Evolutionary conservation across 768 basidiomycete species (phyloP).

Genomic region (Mycena vulgaris): DNA sequence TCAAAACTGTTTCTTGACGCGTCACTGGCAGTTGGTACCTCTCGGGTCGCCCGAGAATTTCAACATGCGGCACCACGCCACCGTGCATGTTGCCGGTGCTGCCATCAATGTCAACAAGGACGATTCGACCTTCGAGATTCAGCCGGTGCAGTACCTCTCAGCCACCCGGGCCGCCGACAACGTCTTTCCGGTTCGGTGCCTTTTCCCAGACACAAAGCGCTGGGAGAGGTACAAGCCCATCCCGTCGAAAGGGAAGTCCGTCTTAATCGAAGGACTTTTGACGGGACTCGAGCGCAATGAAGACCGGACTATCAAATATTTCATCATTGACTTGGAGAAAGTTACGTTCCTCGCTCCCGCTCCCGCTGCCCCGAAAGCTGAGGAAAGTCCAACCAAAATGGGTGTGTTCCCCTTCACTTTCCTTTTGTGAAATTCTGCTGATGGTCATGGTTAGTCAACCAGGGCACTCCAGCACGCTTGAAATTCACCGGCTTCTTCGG

Average conservation of each 20-base stretch:
- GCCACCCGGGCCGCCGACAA: too few species aligned
- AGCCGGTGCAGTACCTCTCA: too few species aligned
- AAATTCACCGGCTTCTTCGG: slow-evolving; percentile 25
- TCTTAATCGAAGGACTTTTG: slow-evolving; percentile 8
- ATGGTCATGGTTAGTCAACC: neutral
- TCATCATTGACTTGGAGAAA: slow-evolving; percentile 21
- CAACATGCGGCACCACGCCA: too few species aligned
- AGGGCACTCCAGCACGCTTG: slow-evolving; percentile 7
- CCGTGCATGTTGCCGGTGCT: too few species aligned
- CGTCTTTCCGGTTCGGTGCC: slow-evolving; percentile 1
- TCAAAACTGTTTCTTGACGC: too few species aligned
- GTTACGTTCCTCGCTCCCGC: slow-evolving; percentile 16
- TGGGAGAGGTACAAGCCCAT: slow-evolving; percentile 14
- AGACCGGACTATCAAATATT: slow-evolving; percentile 10
- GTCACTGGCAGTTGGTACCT: too few species aligned
- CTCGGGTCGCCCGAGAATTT: too few species aligned
- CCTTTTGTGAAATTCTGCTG: neutral
- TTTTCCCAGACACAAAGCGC: neutral
- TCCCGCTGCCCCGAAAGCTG: slow-evolving; percentile 1
- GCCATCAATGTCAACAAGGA: too few species aligned
- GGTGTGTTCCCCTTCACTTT: neutral
- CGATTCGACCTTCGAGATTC: too few species aligned
- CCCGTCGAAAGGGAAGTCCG: slow-evolving; percentile 11
- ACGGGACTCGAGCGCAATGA: slow-evolving; percentile 21
- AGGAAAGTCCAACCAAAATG: slow-evolving; percentile 14